A percentile compares a stretch with the other conserved stretches of the same genome.
Conservation (phyloP, 2,329 filamentous ascomycete genomes). For the Aspergillus japonicus region DNA sequence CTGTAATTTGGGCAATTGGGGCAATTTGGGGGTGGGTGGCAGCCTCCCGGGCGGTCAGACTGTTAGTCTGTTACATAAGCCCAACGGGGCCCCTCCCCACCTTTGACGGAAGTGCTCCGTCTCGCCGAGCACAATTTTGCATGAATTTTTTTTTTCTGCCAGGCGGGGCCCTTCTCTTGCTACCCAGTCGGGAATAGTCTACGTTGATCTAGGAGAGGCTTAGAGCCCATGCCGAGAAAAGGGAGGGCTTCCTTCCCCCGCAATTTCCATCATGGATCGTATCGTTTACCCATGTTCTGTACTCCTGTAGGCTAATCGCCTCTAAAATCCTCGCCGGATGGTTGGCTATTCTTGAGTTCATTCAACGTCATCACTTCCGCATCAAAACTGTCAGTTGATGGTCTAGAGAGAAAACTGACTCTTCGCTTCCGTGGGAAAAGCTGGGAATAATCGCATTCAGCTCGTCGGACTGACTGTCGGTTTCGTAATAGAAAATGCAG, state of each 20-base stretch:
- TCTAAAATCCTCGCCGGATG: conserved; percentile 1
- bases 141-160: too few species aligned
- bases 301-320: conserved; percentile 1
- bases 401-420: neutral
- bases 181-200: conserved; percentile 5
- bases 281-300: neutral
- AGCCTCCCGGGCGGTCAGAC: neutral
- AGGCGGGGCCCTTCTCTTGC: neutral
- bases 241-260: conserved; percentile 1
- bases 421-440: neutral
- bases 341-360: conserved; percentile 14
- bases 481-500: neutral
- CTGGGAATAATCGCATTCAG: neutral
- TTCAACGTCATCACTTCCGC: conserved; percentile 22
- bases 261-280: conserved; percentile 4
- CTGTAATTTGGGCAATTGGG: neutral
- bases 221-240: conserved; percentile 1
- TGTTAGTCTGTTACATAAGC: neutral
- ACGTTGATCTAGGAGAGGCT: neutral
- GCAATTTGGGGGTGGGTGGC: neutral
- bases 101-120: too few species aligned
- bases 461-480: neutral
- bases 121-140: too few species aligned
- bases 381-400: conserved; percentile 1
- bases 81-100: neutral